A percentile compares a stretch with the other conserved stretches of the same genome.
phyloP scores from a whole-genome alignment of 257 asterid genomes.

The Petunia secreta region DNA sequence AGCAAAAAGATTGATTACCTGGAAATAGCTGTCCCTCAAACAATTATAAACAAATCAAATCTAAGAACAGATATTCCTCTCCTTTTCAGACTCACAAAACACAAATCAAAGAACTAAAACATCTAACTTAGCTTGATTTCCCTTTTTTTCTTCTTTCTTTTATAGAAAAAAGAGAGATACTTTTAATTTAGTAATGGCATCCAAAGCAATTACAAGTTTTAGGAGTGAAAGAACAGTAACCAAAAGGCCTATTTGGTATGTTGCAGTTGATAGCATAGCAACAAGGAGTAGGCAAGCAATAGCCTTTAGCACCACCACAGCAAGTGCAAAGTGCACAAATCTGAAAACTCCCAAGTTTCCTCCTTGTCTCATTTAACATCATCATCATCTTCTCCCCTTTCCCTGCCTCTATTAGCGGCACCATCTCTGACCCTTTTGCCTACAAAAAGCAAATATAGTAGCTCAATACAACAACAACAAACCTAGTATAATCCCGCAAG shows the following conservation, averaged over 20 bases:
- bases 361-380: conserved; percentile 61
- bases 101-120: conserved; percentile 27
- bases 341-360: conserved; percentile 75
- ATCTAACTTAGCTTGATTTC: conserved; percentile 16
- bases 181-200: conserved; percentile 54
- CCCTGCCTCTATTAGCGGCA: conserved; percentile 61
- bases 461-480: not conserved
- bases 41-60: conserved; percentile 37
- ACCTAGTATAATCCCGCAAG: not conserved
- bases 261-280: conserved; percentile 90
- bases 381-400: conserved; percentile 52
- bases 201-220: conserved; percentile 79
- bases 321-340: conserved; percentile 82
- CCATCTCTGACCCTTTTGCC: conserved; percentile 49
- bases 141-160: not conserved
- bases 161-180: conserved; percentile 35
- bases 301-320: conserved; percentile 60
- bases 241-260: conserved; percentile 92
- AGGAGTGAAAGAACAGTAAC: conserved; percentile 85
- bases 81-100: conserved; percentile 43
- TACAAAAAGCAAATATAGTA: conserved; percentile 33
- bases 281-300: conserved; percentile 77
- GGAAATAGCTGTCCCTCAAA: conserved; percentile 50
- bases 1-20: conserved; percentile 42
- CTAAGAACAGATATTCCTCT: conserved; percentile 45